These are phyloP conservation scores for Penicillium lagena DNA, from an alignment of 495 filamentous ascomycete genomes.

Conservation along the genomic window DNA sequence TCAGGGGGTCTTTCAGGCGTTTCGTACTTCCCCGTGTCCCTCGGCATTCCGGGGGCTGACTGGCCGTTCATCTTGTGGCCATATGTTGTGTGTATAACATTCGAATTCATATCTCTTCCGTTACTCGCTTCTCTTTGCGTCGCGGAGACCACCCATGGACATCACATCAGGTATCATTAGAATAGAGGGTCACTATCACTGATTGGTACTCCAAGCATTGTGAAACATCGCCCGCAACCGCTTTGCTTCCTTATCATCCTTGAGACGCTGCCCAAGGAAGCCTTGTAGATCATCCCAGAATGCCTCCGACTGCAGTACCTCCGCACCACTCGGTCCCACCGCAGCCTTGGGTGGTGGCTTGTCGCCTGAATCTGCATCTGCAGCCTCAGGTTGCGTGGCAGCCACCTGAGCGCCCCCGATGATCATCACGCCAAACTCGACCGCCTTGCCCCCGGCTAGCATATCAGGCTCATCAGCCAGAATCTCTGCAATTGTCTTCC, in stretches of 20 bases:
- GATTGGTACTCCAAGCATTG: constrained; percentile 52
- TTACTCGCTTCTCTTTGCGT: too few relatives aligned
- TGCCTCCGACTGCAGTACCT: constrained; percentile 58
- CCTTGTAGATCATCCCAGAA: constrained; percentile 88
- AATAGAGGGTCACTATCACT: background rate
- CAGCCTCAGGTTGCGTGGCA: constrained; percentile 19
- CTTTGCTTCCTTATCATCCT: constrained; percentile 61
- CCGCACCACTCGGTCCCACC: constrained; percentile 48
- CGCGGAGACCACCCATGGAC: too few relatives aligned
- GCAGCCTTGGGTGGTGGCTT: constrained; percentile 37
- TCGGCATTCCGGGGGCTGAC: background rate
- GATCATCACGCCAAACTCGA: constrained; percentile 82
- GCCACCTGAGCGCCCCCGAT: constrained; percentile 53
- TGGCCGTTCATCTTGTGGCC: background rate
- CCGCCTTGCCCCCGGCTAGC: constrained; percentile 32
- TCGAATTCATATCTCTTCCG: background rate
- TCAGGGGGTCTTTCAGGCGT: background rate
- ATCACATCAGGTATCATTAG: background rate
- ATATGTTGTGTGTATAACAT: constrained; percentile 9
- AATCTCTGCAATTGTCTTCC: constrained; percentile 47
- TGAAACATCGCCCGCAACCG: constrained; percentile 62
- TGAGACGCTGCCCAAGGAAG: constrained; percentile 70
- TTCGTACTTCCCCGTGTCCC: background rate
- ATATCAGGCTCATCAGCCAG: constrained; percentile 35
- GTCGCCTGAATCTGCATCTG: constrained; percentile 22